Evolutionary conservation across 129 eudicot species (phyloP), one percentile per base, ranked within the genome.

Genomic region (Chrysanthemum lavandulifolium): DNA sequence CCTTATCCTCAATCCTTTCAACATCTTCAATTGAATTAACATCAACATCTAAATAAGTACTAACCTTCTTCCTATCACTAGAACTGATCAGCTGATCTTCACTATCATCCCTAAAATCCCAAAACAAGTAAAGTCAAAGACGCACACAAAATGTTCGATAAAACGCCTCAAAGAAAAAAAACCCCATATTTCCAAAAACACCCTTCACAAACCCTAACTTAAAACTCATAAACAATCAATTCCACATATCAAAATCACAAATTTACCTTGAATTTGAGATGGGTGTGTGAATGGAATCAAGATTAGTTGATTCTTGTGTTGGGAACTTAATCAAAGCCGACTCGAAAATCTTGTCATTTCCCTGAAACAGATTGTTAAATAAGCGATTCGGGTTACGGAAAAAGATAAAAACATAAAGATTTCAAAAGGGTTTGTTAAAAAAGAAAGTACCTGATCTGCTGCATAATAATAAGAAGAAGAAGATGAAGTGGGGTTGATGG

Each of bases 241-340:
- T 10, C 18, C 6, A 15, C 10, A 45, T 55, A 50, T 13, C 40
- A 23, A 47, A 63, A 4, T 15, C 47, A 59, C 5, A 23, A 61
- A 59, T 76, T 77, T 81, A 86, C 91, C 76, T 70, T 16, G 78
- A 78, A 77, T 75, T 52, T 4, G 50, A 69, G 65, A 76, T 29
- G 21, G 82, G 73, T 23, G 47, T 12, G 64, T 70, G 61, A 70
- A 72, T 54, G 8, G 62, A 54, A 65, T 11, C 43, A 23, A 57
- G 73, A 48, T 78, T 72, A 10, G 81, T 50, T 13, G 76, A 70
- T 62, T 63, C 83, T 74, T 83, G 43, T 0, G 71, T 72, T 23
- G 84, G 86, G 51, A 36, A 29, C 19, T 58, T 67, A 14, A 65
- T 36, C 25, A 73, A 64, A 75, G 67, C 16, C 56, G 81, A 45